Base-by-base conservation (phyloP, 2,329 filamentous ascomycete genomes). In the Byssothecium circinans region DNA sequence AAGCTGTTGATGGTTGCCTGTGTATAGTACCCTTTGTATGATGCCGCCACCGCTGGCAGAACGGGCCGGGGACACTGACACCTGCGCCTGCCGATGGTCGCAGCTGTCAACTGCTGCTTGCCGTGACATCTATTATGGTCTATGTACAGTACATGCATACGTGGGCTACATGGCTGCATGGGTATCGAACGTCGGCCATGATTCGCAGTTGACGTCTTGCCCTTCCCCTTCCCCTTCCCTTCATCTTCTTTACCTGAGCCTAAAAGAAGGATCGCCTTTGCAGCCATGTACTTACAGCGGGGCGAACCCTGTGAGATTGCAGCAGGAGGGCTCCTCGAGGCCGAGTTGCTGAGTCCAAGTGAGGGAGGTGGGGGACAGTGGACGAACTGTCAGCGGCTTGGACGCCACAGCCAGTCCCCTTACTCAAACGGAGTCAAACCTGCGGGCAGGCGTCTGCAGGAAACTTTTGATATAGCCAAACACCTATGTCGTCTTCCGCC, bases 251-350 rank as follows among this genome's bases (percentile, higher is more conserved):
- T 27, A 36, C 29, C 53, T 53, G 45, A 47, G 50, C 50, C 54
- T 53, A 57, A 55, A 57, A 46, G 36, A 51, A 54, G 53, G 63
- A 69, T 68, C 64, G 60, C 58, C 63, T 62, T 61, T 68, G 65
- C 65, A 67, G 57, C 50, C n/a, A n/a, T n/a, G n/a, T n/a, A n/a
- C n/a, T n/a, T n/a, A n/a, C n/a, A n/a, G n/a, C n/a, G n/a, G n/a
- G 55, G 57, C 25, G 35, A 44, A 41, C 44, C 37, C 47, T 42
- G 43, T 51, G 52, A 22, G 18, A 33, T 39, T 41, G 45, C 36
- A 43, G 43, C 34, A 43, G 47, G 58, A 53, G 49, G 57, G 53
- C 53, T 53, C 51, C 45, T 45, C 43, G n/a, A 42, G 50, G 51
- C 45, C 50, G 47, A 55, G 34, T 37, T 43, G 43, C 41, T 47